Conservation (phyloP, 2,329 filamentous ascomycete genomes). For the Calonectria hongkongensis region DNA sequence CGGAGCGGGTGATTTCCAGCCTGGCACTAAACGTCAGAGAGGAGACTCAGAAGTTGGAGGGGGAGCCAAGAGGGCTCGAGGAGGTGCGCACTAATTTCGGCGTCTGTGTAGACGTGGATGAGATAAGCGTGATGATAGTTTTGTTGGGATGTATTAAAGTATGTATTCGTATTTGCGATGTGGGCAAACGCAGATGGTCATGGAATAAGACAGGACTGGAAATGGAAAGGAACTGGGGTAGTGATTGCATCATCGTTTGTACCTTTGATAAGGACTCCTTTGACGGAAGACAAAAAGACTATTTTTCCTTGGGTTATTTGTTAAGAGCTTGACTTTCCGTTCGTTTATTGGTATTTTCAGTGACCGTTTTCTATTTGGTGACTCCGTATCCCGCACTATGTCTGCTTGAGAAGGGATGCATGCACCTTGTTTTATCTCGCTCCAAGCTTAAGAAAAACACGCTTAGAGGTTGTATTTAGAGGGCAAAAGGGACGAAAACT, state of each 20-base stretch:
- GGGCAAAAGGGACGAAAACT: not conserved
- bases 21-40: slow-evolving; percentile 74
- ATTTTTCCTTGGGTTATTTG: slow-evolving; percentile 41
- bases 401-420: too few species aligned
- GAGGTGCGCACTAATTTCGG: slow-evolving; percentile 61
- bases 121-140: slow-evolving; percentile 35
- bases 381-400: too few species aligned
- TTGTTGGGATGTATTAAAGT: slow-evolving; percentile 51
- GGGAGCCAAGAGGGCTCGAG: slow-evolving; percentile 65
- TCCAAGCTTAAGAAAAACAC: not conserved
- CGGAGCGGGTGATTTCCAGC: slow-evolving; percentile 73
- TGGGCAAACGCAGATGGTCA: slow-evolving; percentile 40
- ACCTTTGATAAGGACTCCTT: slow-evolving; percentile 47
- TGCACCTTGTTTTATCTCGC: not conserved
- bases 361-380: not conserved
- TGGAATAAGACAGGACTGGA: slow-evolving; percentile 42
- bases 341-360: not conserved
- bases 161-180: slow-evolving; percentile 46
- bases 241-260: slow-evolving; percentile 44
- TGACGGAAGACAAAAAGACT: slow-evolving; percentile 50
- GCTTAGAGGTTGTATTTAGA: not conserved
- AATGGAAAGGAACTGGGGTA: slow-evolving; percentile 41
- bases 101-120: slow-evolving; percentile 11
- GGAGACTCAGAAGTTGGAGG: slow-evolving; percentile 69
- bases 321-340: not conserved